Evolutionary conservation across 1,284 basidiomycete genomes (phyloP), one percentile per base, ranked within the genome.

Genomic region (Melampsora occidentalis): DNA sequence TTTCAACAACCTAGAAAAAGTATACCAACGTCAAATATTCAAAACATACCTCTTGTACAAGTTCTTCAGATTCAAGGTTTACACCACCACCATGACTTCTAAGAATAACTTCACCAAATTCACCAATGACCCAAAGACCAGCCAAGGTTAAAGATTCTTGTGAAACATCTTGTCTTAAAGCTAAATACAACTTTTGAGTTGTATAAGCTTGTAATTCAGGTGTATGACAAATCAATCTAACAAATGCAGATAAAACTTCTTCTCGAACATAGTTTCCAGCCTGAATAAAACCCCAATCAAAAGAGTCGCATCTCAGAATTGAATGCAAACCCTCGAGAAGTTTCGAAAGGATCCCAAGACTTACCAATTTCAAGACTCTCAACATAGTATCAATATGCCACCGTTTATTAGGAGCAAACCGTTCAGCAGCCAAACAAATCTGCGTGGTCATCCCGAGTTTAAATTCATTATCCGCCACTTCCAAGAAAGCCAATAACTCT

Each of bases 371-470:
- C 79, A 99, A 85, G 1, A 96, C 93, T 28, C 97, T 88, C 72
- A 99, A 85, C 10, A 97, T 92, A 0, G 97, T 98, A 83, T 99
- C 97, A 78, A 99, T 98, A 83, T 99, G 97, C 97, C 97, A 99
- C 79, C 97, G 87, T 84, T 94, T 95, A 84, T 97, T 98, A 0
- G 97, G 97, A 1, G 97, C 96, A 82, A 93, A 99, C 66, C 94
- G 87, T 84, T 99, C 97, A 0, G 97, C 97, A 1, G 95, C 96
- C 28, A 98, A 86, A 79, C 91, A 94, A 78, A 99, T 96, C 83
- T 99, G 96, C 0, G 96, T 97, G 0, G 97, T 99, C 89, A 99
- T 91, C 0, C 93, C 91, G 4, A 94, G 87, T 85, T 99, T 99
- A 87, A 99, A 99, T 84, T 99, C 97, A 81, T 97, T 96, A 83